A percentile compares a stretch with the other conserved stretches of the same genome.
These are phyloP conservation scores for Apiotrichum veenhuisii DNA, from an alignment of 1,284 basidiomycete species.

Conservation along the genomic window DNA sequence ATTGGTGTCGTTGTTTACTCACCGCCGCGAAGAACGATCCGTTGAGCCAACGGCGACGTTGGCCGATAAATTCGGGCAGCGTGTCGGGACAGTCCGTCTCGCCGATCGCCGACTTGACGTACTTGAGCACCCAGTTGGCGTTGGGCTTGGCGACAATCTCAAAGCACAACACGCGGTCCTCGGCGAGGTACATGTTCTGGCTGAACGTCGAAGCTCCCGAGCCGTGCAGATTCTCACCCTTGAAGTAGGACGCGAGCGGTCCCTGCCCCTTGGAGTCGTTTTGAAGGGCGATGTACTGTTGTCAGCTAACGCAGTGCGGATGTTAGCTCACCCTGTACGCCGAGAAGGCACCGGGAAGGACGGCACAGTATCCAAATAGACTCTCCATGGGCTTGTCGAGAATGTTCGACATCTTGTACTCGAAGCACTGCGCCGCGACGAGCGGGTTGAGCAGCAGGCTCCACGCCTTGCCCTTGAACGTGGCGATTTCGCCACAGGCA, in stretches of 20 bases:
- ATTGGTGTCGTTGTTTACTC: conserved; percentile 1
- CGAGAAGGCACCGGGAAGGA: conserved; percentile 82
- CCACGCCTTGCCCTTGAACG: conserved; percentile 87
- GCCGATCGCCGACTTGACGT: conserved; percentile 89
- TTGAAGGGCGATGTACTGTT: conserved; percentile 54
- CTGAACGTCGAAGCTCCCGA: conserved; percentile 93
- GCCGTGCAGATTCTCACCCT: conserved; percentile 87
- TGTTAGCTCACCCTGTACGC: conserved; percentile 59
- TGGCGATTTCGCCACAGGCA: conserved; percentile 91
- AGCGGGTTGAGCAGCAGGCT: conserved; percentile 74
- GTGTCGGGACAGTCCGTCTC: conserved; percentile 96
- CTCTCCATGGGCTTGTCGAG: conserved; percentile 92
- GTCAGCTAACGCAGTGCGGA: background rate
- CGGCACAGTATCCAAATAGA: conserved; percentile 84
- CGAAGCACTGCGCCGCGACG: conserved; percentile 90
- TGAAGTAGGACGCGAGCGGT: conserved; percentile 92
- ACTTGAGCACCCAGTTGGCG: conserved; percentile 88
- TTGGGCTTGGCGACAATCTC: conserved; percentile 91
- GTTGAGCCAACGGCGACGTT: conserved; percentile 55
- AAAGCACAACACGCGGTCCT: conserved; percentile 90
- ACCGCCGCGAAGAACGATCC: conserved; percentile 91
- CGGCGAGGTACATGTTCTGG: conserved; percentile 55
- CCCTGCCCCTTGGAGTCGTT: conserved; percentile 82
- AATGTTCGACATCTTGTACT: conserved; percentile 84
- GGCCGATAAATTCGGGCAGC: conserved; percentile 90